phyloP scores from a whole-genome alignment of 768 basidiomycete species.

The Macrolepiota dolichaula region DNA sequence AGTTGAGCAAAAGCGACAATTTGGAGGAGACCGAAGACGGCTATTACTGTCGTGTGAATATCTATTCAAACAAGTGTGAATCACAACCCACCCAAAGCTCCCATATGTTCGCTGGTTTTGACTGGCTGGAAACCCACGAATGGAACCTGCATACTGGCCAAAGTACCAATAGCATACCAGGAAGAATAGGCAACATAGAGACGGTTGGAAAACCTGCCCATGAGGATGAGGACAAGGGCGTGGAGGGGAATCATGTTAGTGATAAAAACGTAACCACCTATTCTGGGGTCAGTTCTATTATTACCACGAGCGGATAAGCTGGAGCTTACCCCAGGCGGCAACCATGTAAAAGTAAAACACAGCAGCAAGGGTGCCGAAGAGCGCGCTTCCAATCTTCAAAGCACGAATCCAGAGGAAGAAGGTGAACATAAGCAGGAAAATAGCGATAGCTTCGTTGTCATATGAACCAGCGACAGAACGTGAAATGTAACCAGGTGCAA shows the following conservation, averaged over 20 bases:
- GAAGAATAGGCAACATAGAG: conserved; percentile 95
- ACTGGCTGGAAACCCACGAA: conserved; percentile 99
- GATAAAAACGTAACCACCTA: conserved; percentile 98
- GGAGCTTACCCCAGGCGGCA: conserved; percentile 90
- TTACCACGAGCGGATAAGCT: not conserved
- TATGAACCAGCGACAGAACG: conserved; percentile 99
- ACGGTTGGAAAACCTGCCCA: conserved; percentile 91
- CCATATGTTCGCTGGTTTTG: conserved; percentile 97
- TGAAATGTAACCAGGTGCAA: conserved; percentile 97
- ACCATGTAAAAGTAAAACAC: conserved; percentile 99
- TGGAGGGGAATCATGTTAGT: conserved; percentile 99
- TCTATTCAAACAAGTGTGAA: conserved; percentile 8
- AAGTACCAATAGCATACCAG: conserved; percentile 97
- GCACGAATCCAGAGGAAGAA: conserved; percentile 98
- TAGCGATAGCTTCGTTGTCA: conserved; percentile 99
- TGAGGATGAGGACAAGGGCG: conserved; percentile 88
- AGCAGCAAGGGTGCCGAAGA: conserved; percentile 87
- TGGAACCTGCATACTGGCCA: conserved; percentile 98
- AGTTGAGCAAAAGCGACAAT: conserved; percentile 92
- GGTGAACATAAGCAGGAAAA: conserved; percentile 99
- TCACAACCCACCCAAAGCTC: conserved; percentile 71
- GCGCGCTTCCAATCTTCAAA: conserved; percentile 88
- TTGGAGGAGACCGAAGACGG: conserved; percentile 94
- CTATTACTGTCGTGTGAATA: conserved; percentile 31
- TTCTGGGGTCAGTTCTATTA: conserved; percentile 5